Percentiles rank a stretch among this genome's conserved stretches.
Conservation (phyloP, 2,329 filamentous ascomycete species). For the Aspergillus texensis region DNA sequence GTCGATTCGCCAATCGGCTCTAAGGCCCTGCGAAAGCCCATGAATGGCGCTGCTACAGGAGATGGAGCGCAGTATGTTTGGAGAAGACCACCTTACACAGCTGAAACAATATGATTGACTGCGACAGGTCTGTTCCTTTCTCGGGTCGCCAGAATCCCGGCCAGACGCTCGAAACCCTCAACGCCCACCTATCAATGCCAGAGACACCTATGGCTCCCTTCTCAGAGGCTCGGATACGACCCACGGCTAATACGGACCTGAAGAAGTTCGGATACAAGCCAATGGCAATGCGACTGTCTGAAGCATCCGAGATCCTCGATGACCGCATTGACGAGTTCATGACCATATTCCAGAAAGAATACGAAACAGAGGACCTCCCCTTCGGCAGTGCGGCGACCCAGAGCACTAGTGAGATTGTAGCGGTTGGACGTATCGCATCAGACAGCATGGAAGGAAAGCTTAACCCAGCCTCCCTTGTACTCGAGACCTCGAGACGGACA, state of each 20-base stretch:
- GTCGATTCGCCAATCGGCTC: conserved; percentile 54
- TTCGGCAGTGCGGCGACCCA: conserved; percentile 88
- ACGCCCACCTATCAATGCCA: conserved; percentile 68
- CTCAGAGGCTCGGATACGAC: conserved; percentile 75
- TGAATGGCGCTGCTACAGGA: conserved; percentile 31
- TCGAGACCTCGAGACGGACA: conserved; percentile 83
- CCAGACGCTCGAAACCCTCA: conserved; percentile 80
- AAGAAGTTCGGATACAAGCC: conserved; percentile 91
- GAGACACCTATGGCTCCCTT: conserved; percentile 73
- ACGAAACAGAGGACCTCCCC: conserved; percentile 74
- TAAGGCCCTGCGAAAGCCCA: conserved; percentile 39
- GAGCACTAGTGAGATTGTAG: conserved; percentile 82
- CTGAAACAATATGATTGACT: conserved; percentile 15
- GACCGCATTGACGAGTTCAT: conserved; percentile 92
- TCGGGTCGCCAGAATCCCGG: conserved; percentile 76
- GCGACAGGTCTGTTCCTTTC: conserved; percentile 64
- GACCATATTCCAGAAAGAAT: conserved; percentile 70
- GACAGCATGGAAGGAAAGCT: conserved; percentile 83
- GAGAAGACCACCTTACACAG: neutral
- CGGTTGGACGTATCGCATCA: conserved; percentile 87
- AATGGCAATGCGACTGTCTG: conserved; percentile 90
- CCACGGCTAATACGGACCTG: conserved; percentile 83
- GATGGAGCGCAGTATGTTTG: conserved; percentile 42
- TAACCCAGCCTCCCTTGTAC: conserved; percentile 79
- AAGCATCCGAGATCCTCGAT: conserved; percentile 89